These are phyloP conservation scores for Cadophora gregata DNA, from an alignment of 2,329 filamentous ascomycete genomes.

Conservation along the genomic window DNA sequence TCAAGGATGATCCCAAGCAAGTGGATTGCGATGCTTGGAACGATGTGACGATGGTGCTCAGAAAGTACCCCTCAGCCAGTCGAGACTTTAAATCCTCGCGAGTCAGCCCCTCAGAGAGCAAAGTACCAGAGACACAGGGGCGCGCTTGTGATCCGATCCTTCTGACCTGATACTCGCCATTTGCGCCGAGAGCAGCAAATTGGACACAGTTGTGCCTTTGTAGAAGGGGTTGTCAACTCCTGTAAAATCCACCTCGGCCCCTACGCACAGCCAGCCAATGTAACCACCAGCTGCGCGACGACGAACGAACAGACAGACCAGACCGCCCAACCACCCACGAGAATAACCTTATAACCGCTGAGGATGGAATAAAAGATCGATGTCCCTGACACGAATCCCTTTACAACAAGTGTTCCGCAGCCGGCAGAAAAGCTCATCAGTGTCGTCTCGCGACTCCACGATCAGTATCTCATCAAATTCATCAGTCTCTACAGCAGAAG, in stretches of 20 bases:
- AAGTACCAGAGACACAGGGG: slow-evolving; percentile 12
- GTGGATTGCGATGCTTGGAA: slow-evolving; percentile 10
- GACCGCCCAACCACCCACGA: not conserved
- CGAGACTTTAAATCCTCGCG: not conserved
- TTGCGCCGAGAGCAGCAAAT: not conserved
- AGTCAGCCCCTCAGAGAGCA: not conserved
- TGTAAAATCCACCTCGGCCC: slow-evolving; percentile 10
- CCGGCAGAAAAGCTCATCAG: slow-evolving; percentile 14
- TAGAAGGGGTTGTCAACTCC: slow-evolving; percentile 9
- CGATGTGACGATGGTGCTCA: slow-evolving; percentile 1
- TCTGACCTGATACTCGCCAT: slow-evolving; percentile 12
- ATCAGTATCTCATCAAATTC: slow-evolving; percentile 14
- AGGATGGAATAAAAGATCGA: slow-evolving; percentile 16
- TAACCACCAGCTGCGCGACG: slow-evolving; percentile 6
- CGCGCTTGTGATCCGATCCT: slow-evolving; percentile 3
- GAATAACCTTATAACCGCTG: slow-evolving; percentile 5
- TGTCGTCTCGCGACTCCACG: slow-evolving; percentile 16
- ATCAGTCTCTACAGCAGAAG: not conserved
- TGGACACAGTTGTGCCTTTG: not conserved
- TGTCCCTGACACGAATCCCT: slow-evolving; percentile 22
- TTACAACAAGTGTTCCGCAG: slow-evolving; percentile 24
- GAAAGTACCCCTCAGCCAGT: not conserved
- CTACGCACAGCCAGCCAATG: slow-evolving; percentile 10
- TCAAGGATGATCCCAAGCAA: not conserved
- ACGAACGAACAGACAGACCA: not conserved